Percentiles rank a stretch among this genome's conserved stretches.
These are phyloP conservation scores for Cercospora zeina DNA, from an alignment of 2,329 filamentous ascomycete genomes.

Conservation along the genomic window DNA sequence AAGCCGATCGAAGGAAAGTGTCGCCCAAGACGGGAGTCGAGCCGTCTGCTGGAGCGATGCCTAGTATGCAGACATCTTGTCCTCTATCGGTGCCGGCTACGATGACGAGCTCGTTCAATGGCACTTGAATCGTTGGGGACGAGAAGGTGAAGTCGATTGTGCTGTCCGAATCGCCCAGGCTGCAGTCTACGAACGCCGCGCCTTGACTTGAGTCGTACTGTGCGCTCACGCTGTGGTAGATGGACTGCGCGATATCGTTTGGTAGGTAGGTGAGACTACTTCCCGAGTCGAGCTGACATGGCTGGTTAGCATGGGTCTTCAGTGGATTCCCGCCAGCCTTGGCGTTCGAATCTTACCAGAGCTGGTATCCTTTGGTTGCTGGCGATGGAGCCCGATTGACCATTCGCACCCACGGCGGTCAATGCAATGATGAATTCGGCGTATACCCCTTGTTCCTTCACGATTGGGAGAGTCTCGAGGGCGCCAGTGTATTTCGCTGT, in stretches of 20 bases:
- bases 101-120: conserved; percentile 58
- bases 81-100: conserved; percentile 48
- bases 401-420: conserved; percentile 50
- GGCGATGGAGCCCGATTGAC: conserved; percentile 47
- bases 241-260: conserved; percentile 54
- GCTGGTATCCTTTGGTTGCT: conserved; percentile 52
- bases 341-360: conserved; percentile 41
- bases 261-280: conserved; percentile 73
- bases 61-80: conserved; percentile 50
- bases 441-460: conserved; percentile 50
- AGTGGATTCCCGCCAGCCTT: not conserved
- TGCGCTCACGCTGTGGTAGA: conserved; percentile 47
- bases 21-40: conserved; percentile 58
- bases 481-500: conserved; percentile 69
- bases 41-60: conserved; percentile 54
- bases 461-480: conserved; percentile 62
- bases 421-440: conserved; percentile 57
- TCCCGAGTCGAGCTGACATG: conserved; percentile 63
- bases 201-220: conserved; percentile 45
- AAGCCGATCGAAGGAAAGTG: conserved; percentile 63
- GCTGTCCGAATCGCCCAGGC: conserved; percentile 49
- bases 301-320: not conserved
- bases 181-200: conserved; percentile 57
- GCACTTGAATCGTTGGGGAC: conserved; percentile 55
- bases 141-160: conserved; percentile 61